phyloP scores from a whole-genome alignment of 2,329 filamentous ascomycete species.

The Cercospora nicotianae region DNA sequence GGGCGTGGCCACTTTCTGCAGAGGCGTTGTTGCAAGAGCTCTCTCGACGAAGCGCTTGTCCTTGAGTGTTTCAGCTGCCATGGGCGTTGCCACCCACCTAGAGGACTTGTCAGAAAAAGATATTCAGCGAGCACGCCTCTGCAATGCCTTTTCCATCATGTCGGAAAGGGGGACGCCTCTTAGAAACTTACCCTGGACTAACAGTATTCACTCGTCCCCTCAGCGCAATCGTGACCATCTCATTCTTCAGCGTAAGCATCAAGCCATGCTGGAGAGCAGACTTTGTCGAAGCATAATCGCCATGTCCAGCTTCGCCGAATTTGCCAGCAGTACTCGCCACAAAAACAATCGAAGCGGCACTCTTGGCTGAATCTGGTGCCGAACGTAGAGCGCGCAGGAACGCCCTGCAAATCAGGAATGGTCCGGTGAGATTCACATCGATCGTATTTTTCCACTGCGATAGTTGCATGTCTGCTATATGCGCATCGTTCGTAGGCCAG shows the following conservation, averaged over 20 bases:
- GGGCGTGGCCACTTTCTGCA: slow-evolving; percentile 34
- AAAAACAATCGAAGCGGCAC: slow-evolving; percentile 35
- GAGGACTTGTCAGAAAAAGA: neutral
- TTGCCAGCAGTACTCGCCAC: slow-evolving; percentile 39
- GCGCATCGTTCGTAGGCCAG: slow-evolving; percentile 14
- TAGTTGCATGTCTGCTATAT: slow-evolving; percentile 34
- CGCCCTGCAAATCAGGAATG: slow-evolving; percentile 34
- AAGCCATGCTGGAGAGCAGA: slow-evolving; percentile 37
- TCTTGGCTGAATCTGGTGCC: slow-evolving; percentile 25
- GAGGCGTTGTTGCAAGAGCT: slow-evolving; percentile 35
- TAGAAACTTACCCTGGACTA: slow-evolving; percentile 21
- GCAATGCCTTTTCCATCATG: too few species aligned
- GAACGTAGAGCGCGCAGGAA: slow-evolving; percentile 30
- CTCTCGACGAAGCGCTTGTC: slow-evolving; percentile 34
- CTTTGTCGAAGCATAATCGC: slow-evolving; percentile 35
- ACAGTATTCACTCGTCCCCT: slow-evolving; percentile 34
- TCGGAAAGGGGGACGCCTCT: neutral
- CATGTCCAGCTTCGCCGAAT: slow-evolving; percentile 37
- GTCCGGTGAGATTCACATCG: slow-evolving; percentile 34
- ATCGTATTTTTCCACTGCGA: slow-evolving; percentile 36
- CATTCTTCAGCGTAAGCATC: slow-evolving; percentile 36
- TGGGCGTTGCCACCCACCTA: slow-evolving; percentile 10
- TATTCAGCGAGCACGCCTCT: too few species aligned
- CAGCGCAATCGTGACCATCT: slow-evolving; percentile 35
- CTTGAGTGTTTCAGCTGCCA: slow-evolving; percentile 17